phyloP scores from a whole-genome alignment of 768 basidiomycete species.

The Pleurotus cornucopiae region DNA sequence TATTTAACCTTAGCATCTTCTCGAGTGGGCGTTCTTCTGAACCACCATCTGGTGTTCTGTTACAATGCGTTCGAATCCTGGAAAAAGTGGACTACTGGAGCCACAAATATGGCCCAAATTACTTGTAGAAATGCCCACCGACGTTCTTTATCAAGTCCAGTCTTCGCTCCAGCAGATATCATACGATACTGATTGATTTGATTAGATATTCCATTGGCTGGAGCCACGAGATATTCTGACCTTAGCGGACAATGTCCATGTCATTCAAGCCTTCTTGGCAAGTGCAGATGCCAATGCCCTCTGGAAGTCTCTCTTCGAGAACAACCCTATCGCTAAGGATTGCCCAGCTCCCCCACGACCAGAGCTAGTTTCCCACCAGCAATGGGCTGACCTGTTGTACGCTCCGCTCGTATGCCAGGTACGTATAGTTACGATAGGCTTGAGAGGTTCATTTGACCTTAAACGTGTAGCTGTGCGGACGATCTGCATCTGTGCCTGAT shows the following conservation, averaged over 20 bases:
- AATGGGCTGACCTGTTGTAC: constrained; percentile 6
- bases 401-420: constrained; percentile 5
- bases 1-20: too few relatives aligned
- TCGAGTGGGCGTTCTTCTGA: too few relatives aligned
- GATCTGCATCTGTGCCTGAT: constrained; percentile 1
- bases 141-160: constrained; percentile 1
- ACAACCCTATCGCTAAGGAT: constrained; percentile 5
- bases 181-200: not conserved
- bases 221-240: not conserved
- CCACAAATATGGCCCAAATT: not conserved
- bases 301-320: not conserved
- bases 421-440: not conserved
- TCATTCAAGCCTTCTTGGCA: not conserved
- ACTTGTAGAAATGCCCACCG: constrained; percentile 3
- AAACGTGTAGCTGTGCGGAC: not conserved
- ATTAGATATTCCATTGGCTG: constrained; percentile 6
- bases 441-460: not conserved
- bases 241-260: not conserved
- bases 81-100: too few relatives aligned
- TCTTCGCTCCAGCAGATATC: not conserved
- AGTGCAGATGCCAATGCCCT: not conserved
- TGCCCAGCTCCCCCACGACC: constrained; percentile 5
- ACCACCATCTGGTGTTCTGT: too few relatives aligned
- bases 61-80: too few relatives aligned
- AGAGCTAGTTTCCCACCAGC: not conserved